Evolutionary conservation across 805 yeast species (phyloP).

Genomic region (Wickerhamomyces bovis): DNA sequence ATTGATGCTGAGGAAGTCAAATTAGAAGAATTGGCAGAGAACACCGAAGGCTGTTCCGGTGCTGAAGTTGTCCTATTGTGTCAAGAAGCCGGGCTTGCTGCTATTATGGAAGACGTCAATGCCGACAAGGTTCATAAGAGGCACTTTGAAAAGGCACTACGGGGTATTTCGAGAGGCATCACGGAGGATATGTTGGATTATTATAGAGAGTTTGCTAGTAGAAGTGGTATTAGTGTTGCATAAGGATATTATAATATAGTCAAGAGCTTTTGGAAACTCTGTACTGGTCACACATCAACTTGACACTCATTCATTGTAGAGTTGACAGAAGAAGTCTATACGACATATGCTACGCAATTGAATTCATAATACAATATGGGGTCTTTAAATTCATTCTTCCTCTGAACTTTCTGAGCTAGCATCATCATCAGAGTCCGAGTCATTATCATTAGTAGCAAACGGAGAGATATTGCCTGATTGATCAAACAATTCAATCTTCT

Average conservation of each 20-base stretch:
- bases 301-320: no score
- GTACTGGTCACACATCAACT: no score
- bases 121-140: constrained; percentile 46
- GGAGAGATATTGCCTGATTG: constrained; percentile 15
- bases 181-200: constrained; percentile 81
- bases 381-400: constrained; percentile 45
- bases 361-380: background rate
- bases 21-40: constrained; percentile 46
- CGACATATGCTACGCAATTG: no score
- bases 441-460: constrained; percentile 28
- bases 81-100: constrained; percentile 94
- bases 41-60: constrained; percentile 91
- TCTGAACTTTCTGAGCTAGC: constrained; percentile 63
- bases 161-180: constrained; percentile 68
- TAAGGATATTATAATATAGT: no score
- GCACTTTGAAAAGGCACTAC: constrained; percentile 71
- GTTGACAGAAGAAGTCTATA: no score
- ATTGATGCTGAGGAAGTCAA: constrained; percentile 40
- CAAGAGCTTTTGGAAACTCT: no score
- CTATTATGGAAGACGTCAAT: constrained; percentile 72
- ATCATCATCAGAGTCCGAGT: constrained; percentile 44
- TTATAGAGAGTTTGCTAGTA: constrained; percentile 44
- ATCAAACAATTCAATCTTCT: constrained; percentile 70
- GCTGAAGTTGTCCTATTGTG: constrained; percentile 90
- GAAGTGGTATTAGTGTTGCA: constrained; percentile 31